These are phyloP conservation scores for Alternaria arborescens DNA, from an alignment of 2,329 filamentous ascomycete genomes.

Conservation along the genomic window DNA sequence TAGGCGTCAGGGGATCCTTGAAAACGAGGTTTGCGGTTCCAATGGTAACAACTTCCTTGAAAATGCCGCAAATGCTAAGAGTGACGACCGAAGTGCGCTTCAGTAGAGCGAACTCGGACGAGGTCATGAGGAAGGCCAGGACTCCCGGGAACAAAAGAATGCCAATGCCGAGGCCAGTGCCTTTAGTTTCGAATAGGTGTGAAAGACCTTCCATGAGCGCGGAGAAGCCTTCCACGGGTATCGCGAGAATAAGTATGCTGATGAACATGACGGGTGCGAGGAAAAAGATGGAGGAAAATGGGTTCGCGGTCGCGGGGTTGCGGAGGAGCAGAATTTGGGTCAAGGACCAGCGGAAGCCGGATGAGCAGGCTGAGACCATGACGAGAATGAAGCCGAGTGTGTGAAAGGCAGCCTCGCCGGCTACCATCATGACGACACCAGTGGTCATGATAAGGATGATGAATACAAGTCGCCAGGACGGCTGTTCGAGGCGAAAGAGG, in stretches of 20 bases:
- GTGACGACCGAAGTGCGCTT: constrained; percentile 96
- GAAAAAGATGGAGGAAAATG: constrained; percentile 96
- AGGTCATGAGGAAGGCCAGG: constrained; percentile 96
- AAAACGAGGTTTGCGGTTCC: constrained; percentile 87
- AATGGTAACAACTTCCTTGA: constrained; percentile 98
- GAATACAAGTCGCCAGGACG: constrained; percentile 82
- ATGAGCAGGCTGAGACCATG: constrained; percentile 93
- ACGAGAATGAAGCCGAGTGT: constrained; percentile 87
- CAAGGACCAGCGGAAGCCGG: constrained; percentile 97
- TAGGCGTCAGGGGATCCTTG: constrained; percentile 82
- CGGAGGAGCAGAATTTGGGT: constrained; percentile 94
- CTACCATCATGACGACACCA: constrained; percentile 98
- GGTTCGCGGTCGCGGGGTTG: constrained; percentile 94
- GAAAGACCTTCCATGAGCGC: constrained; percentile 72
- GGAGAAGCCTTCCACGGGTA: constrained; percentile 83
- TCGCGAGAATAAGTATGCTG: constrained; percentile 78
- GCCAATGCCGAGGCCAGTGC: constrained; percentile 69
- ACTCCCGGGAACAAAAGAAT: constrained; percentile 89
- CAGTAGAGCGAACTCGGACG: constrained; percentile 92
- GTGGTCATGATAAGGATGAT: constrained; percentile 93
- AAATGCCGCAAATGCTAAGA: constrained; percentile 94
- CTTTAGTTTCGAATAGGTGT: constrained; percentile 72
- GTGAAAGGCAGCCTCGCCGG: constrained; percentile 90
- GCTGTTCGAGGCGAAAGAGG: constrained; percentile 86
- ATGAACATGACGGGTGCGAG: constrained; percentile 97